These are phyloP conservation scores for Colletotrichum horii DNA, from an alignment of 2,329 filamentous ascomycete genomes.

Conservation along the genomic window DNA sequence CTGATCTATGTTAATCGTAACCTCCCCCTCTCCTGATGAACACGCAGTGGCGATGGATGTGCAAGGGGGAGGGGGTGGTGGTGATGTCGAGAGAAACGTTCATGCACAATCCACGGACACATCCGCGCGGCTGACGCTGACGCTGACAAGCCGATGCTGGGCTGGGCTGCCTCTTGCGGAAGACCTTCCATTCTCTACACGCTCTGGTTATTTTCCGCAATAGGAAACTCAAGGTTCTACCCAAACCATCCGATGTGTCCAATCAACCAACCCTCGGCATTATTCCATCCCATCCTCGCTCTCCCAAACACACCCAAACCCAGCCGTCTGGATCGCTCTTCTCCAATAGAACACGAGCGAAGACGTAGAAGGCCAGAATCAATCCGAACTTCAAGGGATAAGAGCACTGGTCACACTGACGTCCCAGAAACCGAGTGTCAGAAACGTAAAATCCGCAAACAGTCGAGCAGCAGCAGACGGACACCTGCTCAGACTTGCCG, in stretches of 20 bases:
- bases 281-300: neutral
- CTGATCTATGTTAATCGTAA: neutral
- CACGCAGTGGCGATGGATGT: neutral
- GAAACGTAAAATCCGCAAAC: neutral
- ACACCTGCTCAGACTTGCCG: neutral
- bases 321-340: neutral
- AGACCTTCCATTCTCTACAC: neutral
- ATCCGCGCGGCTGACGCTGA: neutral
- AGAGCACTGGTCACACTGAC: neutral
- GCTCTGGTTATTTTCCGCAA: neutral
- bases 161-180: neutral
- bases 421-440: neutral
- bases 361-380: neutral
- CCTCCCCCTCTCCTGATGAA: neutral
- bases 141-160: neutral
- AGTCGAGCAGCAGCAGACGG: too few relatives aligned
- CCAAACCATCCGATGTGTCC: neutral
- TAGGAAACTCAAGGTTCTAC: neutral
- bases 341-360: neutral
- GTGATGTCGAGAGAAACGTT: neutral
- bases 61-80: neutral
- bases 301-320: neutral
- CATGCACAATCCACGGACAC: neutral
- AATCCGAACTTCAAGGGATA: neutral
- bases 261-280: neutral